Evolutionary conservation across 2,329 filamentous ascomycete genomes (phyloP), one percentile per base, ranked within the genome.

Genomic region (Hypomyces rosellus): DNA sequence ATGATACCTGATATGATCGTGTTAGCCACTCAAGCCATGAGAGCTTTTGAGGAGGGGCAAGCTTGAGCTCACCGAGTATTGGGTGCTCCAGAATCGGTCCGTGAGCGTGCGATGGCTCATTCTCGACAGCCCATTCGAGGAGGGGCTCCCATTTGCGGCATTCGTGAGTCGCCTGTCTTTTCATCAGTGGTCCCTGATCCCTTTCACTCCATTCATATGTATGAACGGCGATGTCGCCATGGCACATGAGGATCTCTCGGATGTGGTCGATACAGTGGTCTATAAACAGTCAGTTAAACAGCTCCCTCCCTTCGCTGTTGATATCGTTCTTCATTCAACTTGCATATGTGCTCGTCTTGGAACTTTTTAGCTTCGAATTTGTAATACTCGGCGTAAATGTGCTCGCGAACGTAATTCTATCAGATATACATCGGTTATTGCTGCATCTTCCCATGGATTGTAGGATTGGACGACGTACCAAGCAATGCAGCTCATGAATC

Each of bases 261-360:
- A 55, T 40, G n/a, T 51, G 33, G 18, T 55, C 51, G 15, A 54
- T 51, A 30, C 51, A 55, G 42, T 55, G 51, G 30, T 54, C 54
- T 42, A 25, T 42, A 18, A 15, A 18, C 13, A 8, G 40, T 42
- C 40, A 42, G 15, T 11, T 42, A 5, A 25, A 15, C 40, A 18
- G 15, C n/a, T 20, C 20, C 20, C 20, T 5, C 15, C 25, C 8
- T 6, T 16, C 9, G 16, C 16, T 12, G 14, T 12, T 12, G 36
- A 7, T n/a, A 38, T 38, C 36, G 3, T 12, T 16, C 36, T 12
- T 16, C 2, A 30, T 16, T n/a, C 36, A n/a, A 42, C 40, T 20
- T 25, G 18, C 40, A 42, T 14, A 42, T 20, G 22, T 42, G 40
- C 40, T 42, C 40, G 40, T 42, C 40, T 14, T 18, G 40, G 15